These are phyloP conservation scores for Pneumocystis oryctolagi DNA, from an alignment of 1,139 yeast species.

Conservation along the genomic window DNA sequence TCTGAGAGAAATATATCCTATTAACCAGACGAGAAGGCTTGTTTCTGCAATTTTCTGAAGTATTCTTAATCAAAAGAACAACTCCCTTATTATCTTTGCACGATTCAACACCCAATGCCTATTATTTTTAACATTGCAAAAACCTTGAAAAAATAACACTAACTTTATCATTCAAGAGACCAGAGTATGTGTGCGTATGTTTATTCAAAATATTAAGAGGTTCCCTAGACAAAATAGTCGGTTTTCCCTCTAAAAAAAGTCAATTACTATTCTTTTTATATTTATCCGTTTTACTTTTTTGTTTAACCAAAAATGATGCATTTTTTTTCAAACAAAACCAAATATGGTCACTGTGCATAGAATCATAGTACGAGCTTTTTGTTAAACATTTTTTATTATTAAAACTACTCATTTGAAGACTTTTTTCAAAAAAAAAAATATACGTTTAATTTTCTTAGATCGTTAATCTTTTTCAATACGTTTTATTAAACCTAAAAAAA, in stretches of 20 bases:
- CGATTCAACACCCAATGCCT: neutral
- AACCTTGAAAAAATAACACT: neutral
- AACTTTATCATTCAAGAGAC: conserved; percentile 23
- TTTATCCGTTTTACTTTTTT: neutral
- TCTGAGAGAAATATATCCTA: neutral
- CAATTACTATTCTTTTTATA: neutral
- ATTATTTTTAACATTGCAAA: neutral
- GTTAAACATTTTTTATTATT: neutral
- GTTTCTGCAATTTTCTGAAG: neutral
- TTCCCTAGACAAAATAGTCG: conserved; percentile 35
- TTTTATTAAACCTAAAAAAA: no score
- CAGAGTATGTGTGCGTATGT: conserved; percentile 33
- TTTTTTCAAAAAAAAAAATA: neutral
- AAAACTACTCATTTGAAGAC: neutral
- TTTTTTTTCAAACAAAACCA: conserved; percentile 10
- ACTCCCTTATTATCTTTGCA: neutral
- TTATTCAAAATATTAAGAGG: conserved; percentile 35
- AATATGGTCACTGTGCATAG: conserved; percentile 1
- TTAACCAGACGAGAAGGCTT: neutral
- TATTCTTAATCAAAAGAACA: neutral
- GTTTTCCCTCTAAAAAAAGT: neutral
- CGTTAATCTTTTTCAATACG: neutral
- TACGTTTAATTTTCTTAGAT: neutral
- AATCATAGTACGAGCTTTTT: neutral
- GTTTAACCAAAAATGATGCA: conserved; percentile 6